Conservation (phyloP, 306 rosid genomes). For the Pachyrhizus erosus region DNA sequence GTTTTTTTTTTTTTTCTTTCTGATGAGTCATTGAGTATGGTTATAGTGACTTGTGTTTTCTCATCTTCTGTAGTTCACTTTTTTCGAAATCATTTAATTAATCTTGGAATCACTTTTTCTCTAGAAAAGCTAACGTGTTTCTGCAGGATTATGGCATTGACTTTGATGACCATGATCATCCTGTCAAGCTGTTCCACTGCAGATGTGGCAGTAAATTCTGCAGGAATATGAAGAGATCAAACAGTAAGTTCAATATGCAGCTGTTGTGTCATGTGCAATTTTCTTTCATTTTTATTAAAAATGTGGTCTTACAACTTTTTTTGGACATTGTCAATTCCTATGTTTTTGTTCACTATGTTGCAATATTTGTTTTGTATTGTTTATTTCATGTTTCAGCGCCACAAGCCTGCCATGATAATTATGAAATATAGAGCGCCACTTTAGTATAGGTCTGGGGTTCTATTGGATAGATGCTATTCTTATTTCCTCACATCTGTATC, state of each 20-base stretch:
- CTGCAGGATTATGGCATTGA: constrained; percentile 92
- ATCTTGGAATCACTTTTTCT: not conserved
- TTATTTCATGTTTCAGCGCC: not conserved
- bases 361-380: not conserved
- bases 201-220: constrained; percentile 93
- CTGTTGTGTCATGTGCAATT: not conserved
- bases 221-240: constrained; percentile 75
- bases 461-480: constrained; percentile 2
- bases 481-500: not conserved
- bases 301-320: not conserved
- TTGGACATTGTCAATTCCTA: not conserved
- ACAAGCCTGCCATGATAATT: not conserved
- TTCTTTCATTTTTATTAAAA: not conserved
- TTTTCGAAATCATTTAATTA: constrained; percentile 18
- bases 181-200: constrained; percentile 67
- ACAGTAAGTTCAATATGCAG: constrained; percentile 58
- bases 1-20: no score
- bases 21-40: constrained; percentile 8
- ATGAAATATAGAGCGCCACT: not conserved
- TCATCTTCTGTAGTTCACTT: not conserved
- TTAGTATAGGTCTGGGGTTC: not conserved
- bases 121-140: constrained; percentile 33
- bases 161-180: constrained; percentile 78
- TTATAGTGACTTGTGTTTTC: not conserved
- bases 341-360: not conserved